Evolutionary conservation across 345 rosid genomes (phyloP).

Genomic region (Angophora floribunda): DNA sequence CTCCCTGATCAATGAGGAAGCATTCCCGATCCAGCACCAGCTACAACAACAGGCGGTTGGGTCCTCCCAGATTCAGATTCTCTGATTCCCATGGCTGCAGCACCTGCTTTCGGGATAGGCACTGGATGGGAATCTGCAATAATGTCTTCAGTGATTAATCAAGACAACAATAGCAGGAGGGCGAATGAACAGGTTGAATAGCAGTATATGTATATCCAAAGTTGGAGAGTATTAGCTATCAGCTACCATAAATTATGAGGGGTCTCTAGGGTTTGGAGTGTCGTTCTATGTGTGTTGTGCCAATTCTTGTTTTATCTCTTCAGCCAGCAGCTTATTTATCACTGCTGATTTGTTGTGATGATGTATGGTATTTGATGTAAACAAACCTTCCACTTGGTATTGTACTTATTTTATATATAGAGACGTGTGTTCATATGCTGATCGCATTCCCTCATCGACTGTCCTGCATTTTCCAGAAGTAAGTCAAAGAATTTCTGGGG

Average conservation of each 20-base stretch:
- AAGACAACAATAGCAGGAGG: not conserved
- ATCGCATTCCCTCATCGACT: not conserved
- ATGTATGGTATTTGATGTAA: not conserved
- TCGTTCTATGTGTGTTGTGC: not conserved
- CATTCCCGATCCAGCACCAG: conserved; percentile 13
- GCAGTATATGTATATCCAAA: not conserved
- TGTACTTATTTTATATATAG: not conserved
- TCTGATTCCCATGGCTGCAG: not conserved
- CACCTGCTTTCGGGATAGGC: conserved; percentile 3
- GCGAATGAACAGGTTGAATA: not conserved
- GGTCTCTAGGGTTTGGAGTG: not conserved
- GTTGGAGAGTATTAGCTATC: not conserved
- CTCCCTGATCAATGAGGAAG: conserved; percentile 45
- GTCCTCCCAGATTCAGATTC: not conserved
- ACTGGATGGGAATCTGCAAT: conserved; percentile 24
- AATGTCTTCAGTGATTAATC: conserved; percentile 9
- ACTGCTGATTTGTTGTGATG: not conserved
- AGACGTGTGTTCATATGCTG: not conserved
- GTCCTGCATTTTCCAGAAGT: not conserved
- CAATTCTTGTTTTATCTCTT: not conserved
- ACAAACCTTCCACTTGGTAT: not conserved
- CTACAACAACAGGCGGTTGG: conserved; percentile 1
- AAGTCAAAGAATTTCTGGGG: not conserved
- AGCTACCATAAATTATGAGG: not conserved
- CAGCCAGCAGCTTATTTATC: not conserved